These are phyloP conservation scores for Sclerotinia nivalis DNA, from an alignment of 2,329 filamentous ascomycete genomes.

Conservation along the genomic window DNA sequence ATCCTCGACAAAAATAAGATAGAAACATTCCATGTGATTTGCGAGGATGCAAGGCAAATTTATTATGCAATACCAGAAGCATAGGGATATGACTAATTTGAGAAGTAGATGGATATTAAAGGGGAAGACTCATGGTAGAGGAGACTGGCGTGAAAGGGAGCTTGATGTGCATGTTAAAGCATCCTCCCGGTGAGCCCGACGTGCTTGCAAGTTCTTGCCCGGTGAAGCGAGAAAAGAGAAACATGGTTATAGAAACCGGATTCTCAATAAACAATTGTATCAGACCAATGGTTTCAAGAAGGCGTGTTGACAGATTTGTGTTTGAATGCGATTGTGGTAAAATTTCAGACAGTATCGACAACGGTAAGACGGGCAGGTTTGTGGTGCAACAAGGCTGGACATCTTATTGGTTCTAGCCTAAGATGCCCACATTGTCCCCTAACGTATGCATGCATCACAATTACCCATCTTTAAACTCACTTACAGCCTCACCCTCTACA, in stretches of 20 bases:
- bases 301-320: not conserved
- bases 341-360: not conserved
- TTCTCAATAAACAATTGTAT: not conserved
- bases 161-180: not conserved
- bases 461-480: not conserved
- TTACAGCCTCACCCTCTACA: slow-evolving; percentile 3
- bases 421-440: not conserved
- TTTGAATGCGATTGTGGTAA: not conserved
- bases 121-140: not conserved
- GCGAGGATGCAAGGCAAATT: not conserved
- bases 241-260: not conserved
- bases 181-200: not conserved
- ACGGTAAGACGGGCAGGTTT: not conserved
- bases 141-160: not conserved
- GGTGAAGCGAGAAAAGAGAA: not conserved
- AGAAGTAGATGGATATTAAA: not conserved
- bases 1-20: not conserved
- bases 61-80: not conserved
- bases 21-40: not conserved
- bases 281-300: not conserved
- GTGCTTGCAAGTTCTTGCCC: not conserved
- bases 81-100: not conserved
- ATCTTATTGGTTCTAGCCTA: not conserved
- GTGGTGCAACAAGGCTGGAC: not conserved
- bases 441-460: not conserved